Conservation (phyloP, 768 basidiomycete genomes). For the Fistulinella prunicolor region DNA sequence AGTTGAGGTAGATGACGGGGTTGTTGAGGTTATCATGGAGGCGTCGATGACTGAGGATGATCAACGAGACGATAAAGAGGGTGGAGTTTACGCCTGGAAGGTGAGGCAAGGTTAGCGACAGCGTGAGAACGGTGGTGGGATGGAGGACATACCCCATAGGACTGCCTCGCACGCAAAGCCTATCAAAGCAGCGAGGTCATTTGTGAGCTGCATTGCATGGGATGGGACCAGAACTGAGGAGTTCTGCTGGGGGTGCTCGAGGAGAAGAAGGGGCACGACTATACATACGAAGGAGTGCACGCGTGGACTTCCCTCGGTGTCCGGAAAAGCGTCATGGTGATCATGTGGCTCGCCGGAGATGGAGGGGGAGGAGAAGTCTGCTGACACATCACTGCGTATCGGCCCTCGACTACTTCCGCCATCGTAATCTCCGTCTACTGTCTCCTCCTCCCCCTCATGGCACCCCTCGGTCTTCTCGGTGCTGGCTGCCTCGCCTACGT, state of each 20-base stretch:
- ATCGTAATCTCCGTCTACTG: background rate
- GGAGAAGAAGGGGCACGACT: background rate
- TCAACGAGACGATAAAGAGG: constrained; percentile 30
- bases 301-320: background rate
- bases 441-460: constrained; percentile 1
- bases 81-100: constrained; percentile 20
- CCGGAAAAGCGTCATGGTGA: background rate
- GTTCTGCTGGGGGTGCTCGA: background rate
- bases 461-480: background rate
- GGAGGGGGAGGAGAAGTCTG: too few relatives aligned
- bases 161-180: constrained; percentile 38
- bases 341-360: background rate
- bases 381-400: too few relatives aligned
- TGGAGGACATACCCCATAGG: constrained; percentile 31
- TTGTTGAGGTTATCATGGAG: constrained; percentile 12
- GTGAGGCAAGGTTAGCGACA: background rate
- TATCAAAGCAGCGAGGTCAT: constrained; percentile 34
- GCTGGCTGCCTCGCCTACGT: constrained; percentile 7
- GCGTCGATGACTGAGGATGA: constrained; percentile 19
- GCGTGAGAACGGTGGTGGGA: background rate
- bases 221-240: too few relatives aligned
- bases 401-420: too few relatives aligned
- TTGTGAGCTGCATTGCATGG: constrained; percentile 23
- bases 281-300: background rate
- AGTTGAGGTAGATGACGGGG: constrained; percentile 30